A percentile compares a stretch with the other conserved stretches of the same genome.
Evolutionary conservation across 2,329 filamentous ascomycete species (phyloP).

Genomic region (Cytospora piceae): DNA sequence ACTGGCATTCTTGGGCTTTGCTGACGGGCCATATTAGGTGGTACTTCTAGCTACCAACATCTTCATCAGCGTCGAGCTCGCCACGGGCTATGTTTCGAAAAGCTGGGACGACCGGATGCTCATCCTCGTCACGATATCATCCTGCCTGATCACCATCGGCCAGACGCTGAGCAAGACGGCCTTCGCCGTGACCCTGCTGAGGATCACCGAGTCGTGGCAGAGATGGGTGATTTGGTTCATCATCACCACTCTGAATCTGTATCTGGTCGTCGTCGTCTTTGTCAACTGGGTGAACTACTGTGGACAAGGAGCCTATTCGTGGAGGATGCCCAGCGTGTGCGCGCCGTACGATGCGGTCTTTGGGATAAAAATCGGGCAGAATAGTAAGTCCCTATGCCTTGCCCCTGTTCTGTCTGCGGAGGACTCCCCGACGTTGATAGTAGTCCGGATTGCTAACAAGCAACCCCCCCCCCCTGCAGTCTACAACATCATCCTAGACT

Average conservation of each 20-base stretch:
- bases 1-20: not conserved
- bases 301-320: conserved; percentile 47
- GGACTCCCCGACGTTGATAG: not conserved
- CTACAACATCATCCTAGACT: conserved; percentile 58
- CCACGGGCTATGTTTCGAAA: conserved; percentile 52
- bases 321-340: conserved; percentile 49
- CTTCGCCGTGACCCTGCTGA: conserved; percentile 43
- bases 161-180: conserved; percentile 44
- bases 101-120: conserved; percentile 57
- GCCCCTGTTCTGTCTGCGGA: not conserved
- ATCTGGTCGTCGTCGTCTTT: conserved; percentile 50
- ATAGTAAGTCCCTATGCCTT: conserved; percentile 42
- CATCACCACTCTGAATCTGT: conserved; percentile 52
- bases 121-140: conserved; percentile 52
- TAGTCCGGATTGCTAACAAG: not conserved
- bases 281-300: conserved; percentile 55
- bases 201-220: conserved; percentile 50
- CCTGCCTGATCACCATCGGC: conserved; percentile 43
- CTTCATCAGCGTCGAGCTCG: conserved; percentile 51
- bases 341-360: conserved; percentile 44
- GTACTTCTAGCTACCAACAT: conserved; percentile 49
- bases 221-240: conserved; percentile 52
- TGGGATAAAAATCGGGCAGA: conserved; percentile 55
- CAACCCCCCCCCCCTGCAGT: conserved; percentile 38
- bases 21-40: conserved; percentile 36